Evolutionary conservation across 805 yeast species (phyloP).

Genomic region (Kurtzmaniella fragi): DNA sequence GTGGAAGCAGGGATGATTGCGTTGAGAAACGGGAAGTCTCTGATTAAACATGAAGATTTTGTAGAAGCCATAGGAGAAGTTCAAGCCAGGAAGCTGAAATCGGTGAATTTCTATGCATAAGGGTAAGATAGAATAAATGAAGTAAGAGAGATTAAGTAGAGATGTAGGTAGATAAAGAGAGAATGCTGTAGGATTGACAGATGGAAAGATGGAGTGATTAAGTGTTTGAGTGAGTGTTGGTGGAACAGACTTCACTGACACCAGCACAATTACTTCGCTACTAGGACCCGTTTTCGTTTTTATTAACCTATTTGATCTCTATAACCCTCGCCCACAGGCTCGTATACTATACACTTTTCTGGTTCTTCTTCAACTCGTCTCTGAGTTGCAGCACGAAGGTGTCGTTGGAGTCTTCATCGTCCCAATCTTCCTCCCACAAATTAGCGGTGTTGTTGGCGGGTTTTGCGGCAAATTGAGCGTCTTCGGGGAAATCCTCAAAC

Average conservation of each 20-base stretch:
- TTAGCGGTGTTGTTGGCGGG: slow-evolving; percentile 49
- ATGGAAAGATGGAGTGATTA: too few species aligned
- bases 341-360: slow-evolving; percentile 7
- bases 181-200: too few species aligned
- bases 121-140: background rate
- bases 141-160: too few species aligned
- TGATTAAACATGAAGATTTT: slow-evolving; percentile 94
- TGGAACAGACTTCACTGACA: too few species aligned
- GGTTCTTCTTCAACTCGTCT: slow-evolving; percentile 34
- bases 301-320: too few species aligned
- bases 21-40: slow-evolving; percentile 85
- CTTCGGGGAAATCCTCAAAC: slow-evolving; percentile 94
- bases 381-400: slow-evolving; percentile 75
- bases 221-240: too few species aligned
- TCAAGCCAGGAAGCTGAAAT: slow-evolving; percentile 93
- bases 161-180: too few species aligned
- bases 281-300: too few species aligned
- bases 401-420: slow-evolving; percentile 89
- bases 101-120: slow-evolving; percentile 93
- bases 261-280: too few species aligned
- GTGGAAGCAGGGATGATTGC: slow-evolving; percentile 99
- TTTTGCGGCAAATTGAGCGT: slow-evolving; percentile 66
- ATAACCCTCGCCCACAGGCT: too few species aligned
- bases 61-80: slow-evolving; percentile 98
- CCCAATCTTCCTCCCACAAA: slow-evolving; percentile 98